Percentiles rank a stretch among this genome's conserved stretches.
Evolutionary conservation across 2,329 filamentous ascomycete species (phyloP).

Genomic region (Fusarium sororula): DNA sequence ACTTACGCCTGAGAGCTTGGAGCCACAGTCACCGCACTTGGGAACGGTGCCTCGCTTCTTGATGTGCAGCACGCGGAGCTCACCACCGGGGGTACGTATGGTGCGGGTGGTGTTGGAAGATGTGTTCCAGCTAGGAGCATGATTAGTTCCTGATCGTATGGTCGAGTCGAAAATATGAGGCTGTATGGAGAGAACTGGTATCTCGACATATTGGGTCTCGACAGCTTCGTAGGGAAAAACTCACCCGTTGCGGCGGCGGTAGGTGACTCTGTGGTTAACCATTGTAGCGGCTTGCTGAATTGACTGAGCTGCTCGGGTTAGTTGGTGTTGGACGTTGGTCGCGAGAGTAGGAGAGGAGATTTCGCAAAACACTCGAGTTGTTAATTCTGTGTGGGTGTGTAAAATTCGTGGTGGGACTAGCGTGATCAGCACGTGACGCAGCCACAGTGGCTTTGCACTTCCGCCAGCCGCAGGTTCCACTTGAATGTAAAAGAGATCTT

Average conservation of each 20-base stretch:
- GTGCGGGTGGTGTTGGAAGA: constrained; percentile 95
- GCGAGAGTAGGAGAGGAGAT: constrained; percentile 46
- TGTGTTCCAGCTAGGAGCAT: constrained; percentile 86
- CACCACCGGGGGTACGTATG: constrained; percentile 95
- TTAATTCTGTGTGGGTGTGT: constrained; percentile 12
- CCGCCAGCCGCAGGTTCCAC: neutral
- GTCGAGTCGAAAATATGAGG: constrained; percentile 19
- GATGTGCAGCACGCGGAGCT: constrained; percentile 96
- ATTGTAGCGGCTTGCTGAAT: constrained; percentile 58
- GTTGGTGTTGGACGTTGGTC: constrained; percentile 43
- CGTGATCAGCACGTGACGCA: neutral
- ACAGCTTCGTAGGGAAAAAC: constrained; percentile 49
- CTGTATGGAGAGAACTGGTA: neutral
- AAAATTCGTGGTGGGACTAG: neutral
- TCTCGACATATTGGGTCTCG: constrained; percentile 8
- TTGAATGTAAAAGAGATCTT: neutral
- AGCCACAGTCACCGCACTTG: constrained; percentile 99
- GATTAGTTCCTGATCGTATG: constrained; percentile 25
- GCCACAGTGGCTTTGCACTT: neutral
- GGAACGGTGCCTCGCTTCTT: constrained; percentile 99
- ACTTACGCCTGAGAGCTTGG: constrained; percentile 98
- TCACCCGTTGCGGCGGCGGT: constrained; percentile 84
- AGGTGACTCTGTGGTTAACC: constrained; percentile 68
- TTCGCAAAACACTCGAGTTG: constrained; percentile 37
- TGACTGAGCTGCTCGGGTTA: constrained; percentile 5